Conservation (phyloP, 306 rosid genomes). For the Dryas octopetala region DNA sequence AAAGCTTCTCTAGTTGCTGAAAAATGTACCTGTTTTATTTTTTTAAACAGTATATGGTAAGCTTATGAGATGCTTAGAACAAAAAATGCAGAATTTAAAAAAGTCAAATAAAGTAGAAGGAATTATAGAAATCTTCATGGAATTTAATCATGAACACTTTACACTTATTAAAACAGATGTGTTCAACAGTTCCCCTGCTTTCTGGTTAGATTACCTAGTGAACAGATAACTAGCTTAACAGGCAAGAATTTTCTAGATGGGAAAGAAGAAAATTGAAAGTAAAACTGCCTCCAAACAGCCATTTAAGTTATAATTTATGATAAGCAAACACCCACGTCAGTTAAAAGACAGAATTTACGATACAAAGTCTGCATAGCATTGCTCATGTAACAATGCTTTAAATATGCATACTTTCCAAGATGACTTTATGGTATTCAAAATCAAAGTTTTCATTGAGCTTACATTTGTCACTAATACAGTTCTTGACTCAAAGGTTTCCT, state of each 20-base stretch:
- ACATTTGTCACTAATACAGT: slow-evolving; percentile 37
- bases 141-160: not conserved
- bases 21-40: slow-evolving; percentile 29
- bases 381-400: not conserved
- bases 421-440: not conserved
- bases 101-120: not conserved
- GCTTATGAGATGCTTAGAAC: not conserved
- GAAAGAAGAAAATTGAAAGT: not conserved
- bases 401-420: not conserved
- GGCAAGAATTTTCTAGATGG: not conserved
- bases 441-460: not conserved
- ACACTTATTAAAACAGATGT: not conserved
- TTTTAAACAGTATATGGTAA: not conserved
- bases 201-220: not conserved
- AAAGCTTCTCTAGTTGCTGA: slow-evolving; percentile 31
- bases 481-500: slow-evolving; percentile 22
- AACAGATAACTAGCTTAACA: not conserved
- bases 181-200: not conserved
- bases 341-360: not conserved
- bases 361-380: not conserved
- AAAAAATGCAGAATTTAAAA: not conserved
- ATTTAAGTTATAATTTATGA: too few relatives aligned
- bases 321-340: not conserved
- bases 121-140: not conserved
- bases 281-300: not conserved